Base-by-base conservation (phyloP, 768 basidiomycete species). In the Lyophyllum atratum region DNA sequence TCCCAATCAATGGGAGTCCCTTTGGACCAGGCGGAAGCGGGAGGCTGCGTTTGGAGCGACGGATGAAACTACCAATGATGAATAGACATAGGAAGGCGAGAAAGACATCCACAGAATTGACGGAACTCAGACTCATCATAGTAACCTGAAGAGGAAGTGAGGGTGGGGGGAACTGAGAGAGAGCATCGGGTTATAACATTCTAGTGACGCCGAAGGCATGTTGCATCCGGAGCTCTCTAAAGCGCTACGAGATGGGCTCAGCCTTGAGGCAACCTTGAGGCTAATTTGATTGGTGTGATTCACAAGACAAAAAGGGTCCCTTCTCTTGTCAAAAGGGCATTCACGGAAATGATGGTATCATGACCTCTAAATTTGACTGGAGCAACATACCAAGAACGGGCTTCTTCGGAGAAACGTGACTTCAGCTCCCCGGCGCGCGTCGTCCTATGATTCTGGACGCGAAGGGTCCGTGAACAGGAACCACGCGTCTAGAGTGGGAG, bases 1-100 rank as follows among this genome's bases (percentile, higher is more conserved):
- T 85, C 14, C 85, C 85, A 25, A 86, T 66, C 12, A 86, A 67
- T 3, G 80, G 84, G 37, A 85, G 69, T 42, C 79, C 79, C 51
- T 69, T 76, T 0, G 85, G 85, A 14, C 84, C 85, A 17, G 79
- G 81, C 31, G 79, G 80, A 15, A 83, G 73, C 10, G 76, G 65
- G 31, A 59, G 55, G 37, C 61, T 61, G 26, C 54, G 51, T 51
- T 59, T 65, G 54, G 56, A 54, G 34, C 55, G 52, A 51, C 58
- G 66, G 57, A 71, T 62, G 54, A 75, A 61, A 37, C 65, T 70
- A 58, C 60, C 69, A 22, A 77, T 48, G 59, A 80, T 65, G 65
- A 70, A 69, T 52, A 80, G 49, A 28, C 69, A 68, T 26, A 73
- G 56, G 39, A 74, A 58, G 42, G 70, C 65, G 26, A 77, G 67